These are phyloP conservation scores for Termitomyces sp. DNA, from an alignment of 768 basidiomycete genomes.

Conservation along the genomic window DNA sequence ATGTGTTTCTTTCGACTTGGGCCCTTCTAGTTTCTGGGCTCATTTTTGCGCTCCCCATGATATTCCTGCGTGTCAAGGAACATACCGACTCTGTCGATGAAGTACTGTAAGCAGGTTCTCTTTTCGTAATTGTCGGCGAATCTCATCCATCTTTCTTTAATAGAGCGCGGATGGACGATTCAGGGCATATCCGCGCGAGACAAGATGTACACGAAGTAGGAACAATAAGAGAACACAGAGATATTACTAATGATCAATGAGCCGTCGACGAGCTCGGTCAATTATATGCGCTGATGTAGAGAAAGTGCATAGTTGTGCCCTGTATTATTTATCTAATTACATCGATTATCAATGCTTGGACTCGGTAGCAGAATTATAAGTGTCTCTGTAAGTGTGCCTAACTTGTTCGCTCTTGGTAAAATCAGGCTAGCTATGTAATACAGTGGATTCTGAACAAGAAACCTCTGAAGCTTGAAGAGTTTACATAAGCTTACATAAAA, in stretches of 20 bases:
- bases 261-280: background rate
- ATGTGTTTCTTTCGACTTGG: conserved; percentile 72
- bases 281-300: background rate
- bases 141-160: background rate
- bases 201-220: background rate
- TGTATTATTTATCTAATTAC: background rate
- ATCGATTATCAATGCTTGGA: background rate
- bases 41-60: conserved; percentile 67
- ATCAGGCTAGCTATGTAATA: no score
- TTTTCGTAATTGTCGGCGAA: background rate
- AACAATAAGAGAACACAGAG: background rate
- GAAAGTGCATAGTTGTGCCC: background rate
- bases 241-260: background rate
- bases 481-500: no score
- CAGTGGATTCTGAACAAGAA: no score
- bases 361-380: background rate
- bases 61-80: conserved; percentile 63
- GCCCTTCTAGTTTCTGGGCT: conserved; percentile 60
- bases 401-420: background rate
- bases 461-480: no score
- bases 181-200: conserved; percentile 23
- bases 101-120: conserved; percentile 32
- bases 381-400: background rate
- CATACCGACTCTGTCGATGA: conserved; percentile 49
- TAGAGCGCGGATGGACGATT: conserved; percentile 41